phyloP scores from a whole-genome alignment of 2,329 filamentous ascomycete genomes.

The Beauveria rudraprayagi region DNA sequence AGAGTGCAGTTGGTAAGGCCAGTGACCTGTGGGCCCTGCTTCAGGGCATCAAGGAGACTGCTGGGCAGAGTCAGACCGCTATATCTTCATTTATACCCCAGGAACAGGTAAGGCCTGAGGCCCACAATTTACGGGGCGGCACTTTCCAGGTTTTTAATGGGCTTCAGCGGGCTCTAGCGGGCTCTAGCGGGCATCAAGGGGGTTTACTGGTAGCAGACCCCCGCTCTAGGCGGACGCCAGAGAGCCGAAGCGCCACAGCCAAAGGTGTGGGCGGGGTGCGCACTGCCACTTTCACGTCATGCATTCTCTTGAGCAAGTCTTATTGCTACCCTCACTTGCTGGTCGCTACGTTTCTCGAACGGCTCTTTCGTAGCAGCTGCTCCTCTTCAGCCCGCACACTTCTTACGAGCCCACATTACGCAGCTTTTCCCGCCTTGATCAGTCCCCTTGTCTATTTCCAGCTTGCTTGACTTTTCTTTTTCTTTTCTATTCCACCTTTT shows the following conservation, averaged over 20 bases:
- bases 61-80: background rate
- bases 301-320: background rate
- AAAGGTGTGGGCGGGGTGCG: background rate
- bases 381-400: background rate
- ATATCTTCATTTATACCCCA: background rate
- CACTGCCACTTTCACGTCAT: constrained; percentile 10
- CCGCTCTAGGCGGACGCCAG: background rate
- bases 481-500: background rate
- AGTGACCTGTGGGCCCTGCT: background rate
- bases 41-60: background rate
- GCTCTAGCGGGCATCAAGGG: background rate
- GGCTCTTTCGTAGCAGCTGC: background rate
- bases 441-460: background rate
- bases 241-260: constrained; percentile 1
- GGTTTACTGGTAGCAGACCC: background rate
- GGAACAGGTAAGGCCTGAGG: background rate
- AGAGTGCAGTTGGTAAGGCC: background rate
- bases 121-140: constrained; percentile 6
- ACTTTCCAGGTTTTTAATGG: constrained; percentile 6
- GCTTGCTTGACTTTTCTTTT: background rate
- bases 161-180: background rate
- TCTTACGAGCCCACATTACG: background rate
- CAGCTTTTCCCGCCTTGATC: background rate
- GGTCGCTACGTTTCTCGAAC: too few relatives aligned
- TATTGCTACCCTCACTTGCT: too few relatives aligned